A percentile compares a stretch with the other conserved stretches of the same genome.
These are phyloP conservation scores for Fusarium camptoceras DNA, from an alignment of 2,329 filamentous ascomycete species.

Conservation along the genomic window DNA sequence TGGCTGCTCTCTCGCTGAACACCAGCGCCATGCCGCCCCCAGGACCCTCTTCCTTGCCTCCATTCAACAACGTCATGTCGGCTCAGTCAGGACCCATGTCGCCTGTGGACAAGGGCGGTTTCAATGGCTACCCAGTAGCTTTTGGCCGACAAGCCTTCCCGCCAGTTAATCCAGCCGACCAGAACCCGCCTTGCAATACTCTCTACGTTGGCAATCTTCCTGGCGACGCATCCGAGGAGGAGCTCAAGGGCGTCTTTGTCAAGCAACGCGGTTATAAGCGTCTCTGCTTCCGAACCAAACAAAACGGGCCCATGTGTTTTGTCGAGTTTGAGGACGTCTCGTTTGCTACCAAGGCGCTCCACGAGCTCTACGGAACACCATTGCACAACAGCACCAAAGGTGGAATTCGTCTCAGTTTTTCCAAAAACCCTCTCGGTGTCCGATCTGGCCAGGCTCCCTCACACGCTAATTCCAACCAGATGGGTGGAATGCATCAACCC, in stretches of 20 bases:
- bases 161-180: slow-evolving; percentile 91
- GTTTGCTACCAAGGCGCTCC: slow-evolving; percentile 89
- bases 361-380: slow-evolving; percentile 87
- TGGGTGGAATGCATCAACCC: slow-evolving; percentile 70
- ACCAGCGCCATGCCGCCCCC: slow-evolving; percentile 64
- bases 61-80: slow-evolving; percentile 57
- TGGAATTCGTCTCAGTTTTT: slow-evolving; percentile 94
- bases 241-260: slow-evolving; percentile 92
- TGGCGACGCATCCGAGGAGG: slow-evolving; percentile 91
- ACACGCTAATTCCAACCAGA: slow-evolving; percentile 53
- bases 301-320: slow-evolving; percentile 98
- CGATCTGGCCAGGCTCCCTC: slow-evolving; percentile 77
- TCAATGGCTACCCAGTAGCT: slow-evolving; percentile 50
- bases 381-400: slow-evolving; percentile 94
- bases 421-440: slow-evolving; percentile 95
- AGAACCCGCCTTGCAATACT: slow-evolving; percentile 98
- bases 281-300: slow-evolving; percentile 93
- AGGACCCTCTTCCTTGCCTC: slow-evolving; percentile 65
- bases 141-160: slow-evolving; percentile 78
- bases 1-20: slow-evolving; percentile 77
- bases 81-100: slow-evolving; percentile 49
- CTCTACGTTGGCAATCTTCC: slow-evolving; percentile 98
- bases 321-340: slow-evolving; percentile 97
- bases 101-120: slow-evolving; percentile 9
- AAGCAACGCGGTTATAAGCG: slow-evolving; percentile 96